These are phyloP conservation scores for Myriangium duriaei DNA, from an alignment of 2,329 filamentous ascomycete genomes.

Conservation along the genomic window DNA sequence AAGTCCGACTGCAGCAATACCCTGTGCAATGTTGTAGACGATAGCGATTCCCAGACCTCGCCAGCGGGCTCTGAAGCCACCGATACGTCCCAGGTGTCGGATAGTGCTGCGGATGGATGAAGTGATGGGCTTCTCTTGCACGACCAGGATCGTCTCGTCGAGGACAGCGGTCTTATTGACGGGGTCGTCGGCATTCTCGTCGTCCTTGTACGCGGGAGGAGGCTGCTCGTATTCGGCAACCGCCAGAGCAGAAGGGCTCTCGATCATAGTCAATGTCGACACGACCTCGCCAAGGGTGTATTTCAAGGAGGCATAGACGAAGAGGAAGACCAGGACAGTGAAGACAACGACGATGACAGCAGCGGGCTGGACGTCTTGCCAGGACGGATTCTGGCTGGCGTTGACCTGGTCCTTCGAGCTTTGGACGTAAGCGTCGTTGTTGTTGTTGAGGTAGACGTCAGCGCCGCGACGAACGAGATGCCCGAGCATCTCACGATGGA, in stretches of 20 bases:
- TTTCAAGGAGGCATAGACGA: conserved; percentile 29
- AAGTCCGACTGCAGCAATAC: conserved; percentile 17
- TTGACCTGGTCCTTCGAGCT: conserved; percentile 15
- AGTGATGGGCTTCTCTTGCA: conserved; percentile 48
- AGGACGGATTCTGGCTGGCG: conserved; percentile 1
- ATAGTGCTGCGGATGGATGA: conserved; percentile 46
- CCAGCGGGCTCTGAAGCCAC: conserved; percentile 25
- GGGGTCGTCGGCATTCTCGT: conserved; percentile 36
- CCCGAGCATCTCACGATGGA: conserved; percentile 19
- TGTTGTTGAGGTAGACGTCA: not conserved
- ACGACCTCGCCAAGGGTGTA: conserved; percentile 51
- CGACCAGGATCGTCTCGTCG: conserved; percentile 31
- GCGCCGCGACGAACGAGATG: conserved; percentile 23
- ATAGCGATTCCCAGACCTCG: conserved; percentile 23
- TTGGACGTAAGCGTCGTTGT: conserved; percentile 11
- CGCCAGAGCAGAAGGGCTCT: conserved; percentile 43
- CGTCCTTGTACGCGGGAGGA: conserved; percentile 38
- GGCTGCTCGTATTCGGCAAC: conserved; percentile 23
- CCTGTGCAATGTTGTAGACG: conserved; percentile 22
- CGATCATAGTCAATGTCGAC: conserved; percentile 51
- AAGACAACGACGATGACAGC: conserved; percentile 20
- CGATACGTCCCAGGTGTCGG: conserved; percentile 41
- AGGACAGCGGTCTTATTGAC: conserved; percentile 26
- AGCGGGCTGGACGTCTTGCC: conserved; percentile 14
- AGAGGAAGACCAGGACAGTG: conserved; percentile 28